These are phyloP conservation scores for Coccomyxa sp. DNA, from an alignment of 139 green algal species.

Conservation along the genomic window DNA sequence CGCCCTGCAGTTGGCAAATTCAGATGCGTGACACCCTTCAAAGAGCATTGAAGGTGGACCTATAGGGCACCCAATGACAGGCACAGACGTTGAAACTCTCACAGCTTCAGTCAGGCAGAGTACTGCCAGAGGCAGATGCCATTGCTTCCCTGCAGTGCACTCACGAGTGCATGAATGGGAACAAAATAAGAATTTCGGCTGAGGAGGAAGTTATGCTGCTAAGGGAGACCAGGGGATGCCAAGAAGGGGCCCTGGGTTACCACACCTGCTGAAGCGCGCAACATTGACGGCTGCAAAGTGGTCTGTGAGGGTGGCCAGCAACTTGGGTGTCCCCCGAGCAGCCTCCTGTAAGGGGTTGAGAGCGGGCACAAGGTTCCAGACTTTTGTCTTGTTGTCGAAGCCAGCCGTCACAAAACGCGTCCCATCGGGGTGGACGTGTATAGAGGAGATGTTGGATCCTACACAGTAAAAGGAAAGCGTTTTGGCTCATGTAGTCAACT, in stretches of 20 bases:
- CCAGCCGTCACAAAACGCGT: constrained; percentile 69
- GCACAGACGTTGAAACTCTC: background rate
- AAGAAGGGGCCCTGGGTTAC: no score
- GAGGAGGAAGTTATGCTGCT: no score
- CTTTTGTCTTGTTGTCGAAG: constrained; percentile 56
- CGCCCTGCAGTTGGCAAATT: background rate
- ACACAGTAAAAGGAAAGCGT: background rate
- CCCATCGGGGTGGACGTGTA: constrained; percentile 61
- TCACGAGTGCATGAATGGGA: no score
- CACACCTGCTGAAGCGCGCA: constrained; percentile 72
- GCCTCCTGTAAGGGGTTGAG: constrained; percentile 39
- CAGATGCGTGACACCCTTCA: constrained; percentile 1
- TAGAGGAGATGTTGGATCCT: constrained; percentile 52
- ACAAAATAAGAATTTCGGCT: no score
- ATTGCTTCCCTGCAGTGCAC: no score
- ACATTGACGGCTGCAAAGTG: constrained; percentile 74
- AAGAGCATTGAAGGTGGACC: constrained; percentile 11
- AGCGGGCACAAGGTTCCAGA: constrained; percentile 67
- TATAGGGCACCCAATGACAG: background rate
- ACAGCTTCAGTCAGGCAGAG: background rate
- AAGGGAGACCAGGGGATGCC: no score
- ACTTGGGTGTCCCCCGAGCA: background rate
- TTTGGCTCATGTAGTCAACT: background rate
- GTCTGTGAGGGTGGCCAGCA: constrained; percentile 76
- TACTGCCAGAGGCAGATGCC: background rate